phyloP scores from a whole-genome alignment of 225 moss, liverwort and hornwort genomes.

The Physcomitrium patens region DNA sequence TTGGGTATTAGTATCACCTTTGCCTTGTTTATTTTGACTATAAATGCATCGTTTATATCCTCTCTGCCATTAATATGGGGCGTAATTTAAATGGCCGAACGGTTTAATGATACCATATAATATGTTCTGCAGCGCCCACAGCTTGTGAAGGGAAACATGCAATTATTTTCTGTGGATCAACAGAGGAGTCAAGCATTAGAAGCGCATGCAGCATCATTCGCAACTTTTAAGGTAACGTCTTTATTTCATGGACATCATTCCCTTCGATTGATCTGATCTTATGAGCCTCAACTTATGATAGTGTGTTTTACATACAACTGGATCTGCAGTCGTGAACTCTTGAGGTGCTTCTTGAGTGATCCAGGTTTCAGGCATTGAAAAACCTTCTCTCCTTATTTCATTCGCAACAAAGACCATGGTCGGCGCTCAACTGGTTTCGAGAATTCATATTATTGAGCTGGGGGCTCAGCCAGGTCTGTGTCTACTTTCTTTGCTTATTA shows the following conservation, averaged over 20 bases:
- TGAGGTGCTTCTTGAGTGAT: constrained; percentile 41
- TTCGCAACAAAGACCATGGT: constrained; percentile 41
- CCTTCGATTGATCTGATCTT: constrained; percentile 2
- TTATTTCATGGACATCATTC: background rate
- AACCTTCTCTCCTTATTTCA: constrained; percentile 34
- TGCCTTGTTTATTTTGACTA: too few species aligned
- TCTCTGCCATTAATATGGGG: constrained; percentile 2
- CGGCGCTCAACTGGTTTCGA: constrained; percentile 45
- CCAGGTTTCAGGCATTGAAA: constrained; percentile 47
- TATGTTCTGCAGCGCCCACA: constrained; percentile 78
- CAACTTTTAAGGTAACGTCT: constrained; percentile 49
- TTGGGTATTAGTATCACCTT: too few species aligned
- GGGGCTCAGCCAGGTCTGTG: constrained; percentile 49
- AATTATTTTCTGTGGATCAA: constrained; percentile 96
- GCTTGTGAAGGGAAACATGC: constrained; percentile 99
- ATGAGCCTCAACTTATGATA: background rate
- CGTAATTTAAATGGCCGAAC: background rate
- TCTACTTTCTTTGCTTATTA: constrained; percentile 27
- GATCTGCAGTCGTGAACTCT: constrained; percentile 28
- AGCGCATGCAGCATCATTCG: constrained; percentile 96
- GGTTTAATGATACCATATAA: constrained; percentile 18
- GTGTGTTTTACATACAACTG: constrained; percentile 16
- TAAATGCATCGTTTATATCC: background rate
- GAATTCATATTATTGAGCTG: constrained; percentile 54
- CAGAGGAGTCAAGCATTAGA: constrained; percentile 98